phyloP scores from a whole-genome alignment of 2,329 filamentous ascomycete genomes.

The Paracoccidioides brasiliensis region DNA sequence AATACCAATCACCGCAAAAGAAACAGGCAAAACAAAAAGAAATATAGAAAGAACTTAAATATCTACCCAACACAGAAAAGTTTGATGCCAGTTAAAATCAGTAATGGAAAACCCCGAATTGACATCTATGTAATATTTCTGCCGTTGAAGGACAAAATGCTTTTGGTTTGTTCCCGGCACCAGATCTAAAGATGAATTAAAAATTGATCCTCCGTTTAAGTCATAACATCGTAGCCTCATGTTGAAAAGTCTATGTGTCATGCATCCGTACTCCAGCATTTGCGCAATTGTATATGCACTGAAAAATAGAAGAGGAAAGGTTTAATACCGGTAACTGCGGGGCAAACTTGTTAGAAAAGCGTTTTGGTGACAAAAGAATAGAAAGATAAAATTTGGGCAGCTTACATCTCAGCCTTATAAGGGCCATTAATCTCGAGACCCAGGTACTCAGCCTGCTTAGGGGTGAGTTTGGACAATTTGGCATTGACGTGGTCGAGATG shows the following conservation, averaged over 20 bases:
- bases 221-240: constrained; percentile 50
- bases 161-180: constrained; percentile 1
- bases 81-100: neutral
- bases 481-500: constrained; percentile 89
- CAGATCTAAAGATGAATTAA: constrained; percentile 36
- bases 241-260: constrained; percentile 37
- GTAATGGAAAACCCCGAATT: neutral
- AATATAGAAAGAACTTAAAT: neutral
- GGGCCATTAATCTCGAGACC: constrained; percentile 74
- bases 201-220: constrained; percentile 28
- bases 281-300: constrained; percentile 14
- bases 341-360: constrained; percentile 17
- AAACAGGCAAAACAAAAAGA: neutral
- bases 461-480: constrained; percentile 76
- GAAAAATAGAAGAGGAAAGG: constrained; percentile 13
- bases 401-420: constrained; percentile 87
- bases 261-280: constrained; percentile 10
- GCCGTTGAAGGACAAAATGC: constrained; percentile 48
- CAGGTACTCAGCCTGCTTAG: constrained; percentile 89
- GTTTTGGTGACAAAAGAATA: neutral
- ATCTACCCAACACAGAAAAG: neutral
- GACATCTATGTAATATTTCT: constrained; percentile 17
- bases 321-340: constrained; percentile 55
- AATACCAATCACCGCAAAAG: neutral
- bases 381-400: neutral